A percentile compares a stretch with the other conserved stretches of the same genome.
Evolutionary conservation across 2,329 filamentous ascomycete genomes (phyloP).

Genomic region (Talaromyces marneffei): DNA sequence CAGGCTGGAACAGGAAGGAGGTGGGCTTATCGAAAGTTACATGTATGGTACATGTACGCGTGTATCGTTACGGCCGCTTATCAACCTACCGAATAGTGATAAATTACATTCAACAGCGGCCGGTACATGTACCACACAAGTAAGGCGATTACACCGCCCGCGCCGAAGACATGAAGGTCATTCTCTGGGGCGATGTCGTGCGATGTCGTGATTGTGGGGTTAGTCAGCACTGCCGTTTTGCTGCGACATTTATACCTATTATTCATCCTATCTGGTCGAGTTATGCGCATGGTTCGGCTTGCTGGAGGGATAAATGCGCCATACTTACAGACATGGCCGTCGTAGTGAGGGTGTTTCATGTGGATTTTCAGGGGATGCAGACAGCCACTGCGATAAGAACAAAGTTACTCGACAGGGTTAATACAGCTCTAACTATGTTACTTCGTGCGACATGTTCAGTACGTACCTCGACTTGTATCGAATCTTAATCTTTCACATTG

Average conservation of each 20-base stretch:
- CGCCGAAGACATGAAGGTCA: slow-evolving; percentile 1
- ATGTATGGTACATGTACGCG: neutral
- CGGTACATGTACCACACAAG: neutral
- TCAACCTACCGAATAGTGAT: neutral
- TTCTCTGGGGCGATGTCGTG: slow-evolving; percentile 12
- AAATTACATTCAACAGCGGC: neutral
- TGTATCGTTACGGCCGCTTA: neutral
- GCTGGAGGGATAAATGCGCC: neutral
- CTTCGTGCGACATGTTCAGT: neutral
- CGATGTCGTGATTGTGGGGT: slow-evolving; percentile 16
- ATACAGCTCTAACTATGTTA: neutral
- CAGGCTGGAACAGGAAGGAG: neutral
- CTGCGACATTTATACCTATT: neutral
- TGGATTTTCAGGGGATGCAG: neutral
- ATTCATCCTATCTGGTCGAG: neutral
- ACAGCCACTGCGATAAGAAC: neutral
- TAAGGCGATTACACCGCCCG: neutral
- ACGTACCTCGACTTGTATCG: too few species aligned
- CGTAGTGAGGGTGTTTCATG: neutral
- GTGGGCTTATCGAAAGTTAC: neutral
- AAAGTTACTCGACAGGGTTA: neutral
- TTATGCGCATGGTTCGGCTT: too few species aligned
- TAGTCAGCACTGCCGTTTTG: slow-evolving; percentile 9
- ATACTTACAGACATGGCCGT: neutral
- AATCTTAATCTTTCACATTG: too few species aligned